Base-by-base conservation (phyloP, 371 early-diverging fungal species). In the Haplosporangium sp. region DNA sequence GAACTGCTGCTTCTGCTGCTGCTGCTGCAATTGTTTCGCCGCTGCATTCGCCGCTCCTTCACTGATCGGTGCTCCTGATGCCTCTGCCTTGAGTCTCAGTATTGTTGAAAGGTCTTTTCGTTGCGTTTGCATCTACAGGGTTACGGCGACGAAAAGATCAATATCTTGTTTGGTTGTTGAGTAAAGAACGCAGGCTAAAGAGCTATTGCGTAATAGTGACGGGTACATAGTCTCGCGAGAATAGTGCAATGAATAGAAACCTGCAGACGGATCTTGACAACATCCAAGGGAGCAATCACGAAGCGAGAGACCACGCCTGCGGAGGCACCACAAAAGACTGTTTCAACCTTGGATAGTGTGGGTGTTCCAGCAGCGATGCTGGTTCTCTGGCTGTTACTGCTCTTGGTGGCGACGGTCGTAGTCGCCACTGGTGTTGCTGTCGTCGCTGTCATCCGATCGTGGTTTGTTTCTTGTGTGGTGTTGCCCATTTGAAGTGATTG, bases 201-300 rank as follows among this genome's bases (percentile, higher is more conserved):
- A 29, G 29, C 29, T 29, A 29, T 29, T 29, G 29, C 1, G 37
- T 14, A 40, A 21, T 21, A 5, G 47, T 11, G 12, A 50, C 18
- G 47, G 14, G 38, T 50, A 8, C 52, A 51, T 21, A 23, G 52
- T 20, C 29, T 13, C 29, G 12, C 23, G 12, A 11, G 36, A 21
- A 21, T 38, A 23, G 54, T 36, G 23, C 2, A 54, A 54, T 54
- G 5, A 45, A 47, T 20, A 37, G 18, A 23, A 8, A 94, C 85
- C 83, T 95, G 92, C 73, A 94, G 83, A 11, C 95, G 87, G 63
- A 95, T 96, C 81, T 98, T 98, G 70, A 97, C 88, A 2, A 98
- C 97, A 62, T 98, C 98, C 10, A 98, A 76, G 9, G 97, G 98
- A 6, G 96, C 91, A 41, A 95, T 91, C 6, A 93, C 86, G 53